These are phyloP conservation scores for Arabidopsis arenosa DNA, from an alignment of 345 rosid species.

Conservation along the genomic window DNA sequence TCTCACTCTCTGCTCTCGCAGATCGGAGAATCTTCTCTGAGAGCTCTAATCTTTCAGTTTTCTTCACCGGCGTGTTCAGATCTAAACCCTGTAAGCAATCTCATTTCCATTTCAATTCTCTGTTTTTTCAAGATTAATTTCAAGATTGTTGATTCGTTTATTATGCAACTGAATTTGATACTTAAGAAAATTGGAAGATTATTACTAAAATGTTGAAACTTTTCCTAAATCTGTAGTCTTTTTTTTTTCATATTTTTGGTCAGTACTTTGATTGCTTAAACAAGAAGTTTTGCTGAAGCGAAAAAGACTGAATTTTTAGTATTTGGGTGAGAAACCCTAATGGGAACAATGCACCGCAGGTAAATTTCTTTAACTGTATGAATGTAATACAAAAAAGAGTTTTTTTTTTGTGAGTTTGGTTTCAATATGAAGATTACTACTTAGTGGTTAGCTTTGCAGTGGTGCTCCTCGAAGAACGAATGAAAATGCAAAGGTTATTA, in stretches of 20 bases:
- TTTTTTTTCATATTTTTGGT: neutral
- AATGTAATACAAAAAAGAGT: neutral
- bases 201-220: no score
- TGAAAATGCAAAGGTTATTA: constrained; percentile 54
- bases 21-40: constrained; percentile 28
- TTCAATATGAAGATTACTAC: constrained; percentile 28
- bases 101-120: neutral
- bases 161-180: no score
- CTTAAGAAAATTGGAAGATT: no score
- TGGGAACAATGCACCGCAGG: constrained; percentile 73
- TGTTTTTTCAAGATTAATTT: neutral
- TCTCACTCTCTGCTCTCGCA: neutral
- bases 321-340: constrained; percentile 22
- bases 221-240: neutral
- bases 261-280: neutral
- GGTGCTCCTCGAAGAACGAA: constrained; percentile 64
- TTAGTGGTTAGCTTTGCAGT: constrained; percentile 54
- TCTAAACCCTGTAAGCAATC: constrained; percentile 6
- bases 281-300: neutral
- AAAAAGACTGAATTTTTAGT: constrained; percentile 32
- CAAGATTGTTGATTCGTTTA: no score
- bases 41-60: constrained; percentile 10
- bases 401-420: neutral
- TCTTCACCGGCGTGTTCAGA: neutral
- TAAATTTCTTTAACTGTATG: constrained; percentile 17